Evolutionary conservation across 352 stramenopile genomes (phyloP).

Genomic region (Plasmopara viticola): DNA sequence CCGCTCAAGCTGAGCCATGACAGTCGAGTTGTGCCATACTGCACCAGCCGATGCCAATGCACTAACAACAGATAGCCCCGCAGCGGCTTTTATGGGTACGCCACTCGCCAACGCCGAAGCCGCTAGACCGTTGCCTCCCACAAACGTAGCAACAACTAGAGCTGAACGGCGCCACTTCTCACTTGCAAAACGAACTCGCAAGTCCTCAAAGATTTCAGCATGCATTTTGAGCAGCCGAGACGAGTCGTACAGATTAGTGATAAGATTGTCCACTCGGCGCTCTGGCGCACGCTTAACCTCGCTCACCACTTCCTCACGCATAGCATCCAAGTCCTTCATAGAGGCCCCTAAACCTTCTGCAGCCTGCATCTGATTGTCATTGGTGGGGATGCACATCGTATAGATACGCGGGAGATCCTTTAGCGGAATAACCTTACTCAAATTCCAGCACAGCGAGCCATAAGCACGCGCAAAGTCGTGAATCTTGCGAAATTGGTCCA

Average conservation of each 20-base stretch:
- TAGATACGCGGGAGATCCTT: constrained; percentile 99
- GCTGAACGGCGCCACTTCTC: constrained; percentile 79
- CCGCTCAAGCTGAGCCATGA: constrained; percentile 81
- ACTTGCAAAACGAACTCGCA: constrained; percentile 64
- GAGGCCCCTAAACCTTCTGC: constrained; percentile 57
- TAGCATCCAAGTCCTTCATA: constrained; percentile 93
- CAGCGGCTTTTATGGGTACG: constrained; percentile 76
- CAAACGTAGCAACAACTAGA: constrained; percentile 51
- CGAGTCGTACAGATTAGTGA: constrained; percentile 96
- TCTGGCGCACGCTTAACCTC: constrained; percentile 97
- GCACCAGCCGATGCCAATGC: constrained; percentile 79
- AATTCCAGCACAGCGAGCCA: constrained; percentile 98
- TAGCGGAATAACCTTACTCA: constrained; percentile 97
- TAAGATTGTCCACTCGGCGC: constrained; percentile 98
- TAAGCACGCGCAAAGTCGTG: constrained; percentile 99
- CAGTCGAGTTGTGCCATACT: constrained; percentile 85
- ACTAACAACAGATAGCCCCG: constrained; percentile 69
- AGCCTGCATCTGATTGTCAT: constrained; percentile 41
- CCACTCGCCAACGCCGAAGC: constrained; percentile 74
- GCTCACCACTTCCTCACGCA: constrained; percentile 95
- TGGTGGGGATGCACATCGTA: constrained; percentile 98
- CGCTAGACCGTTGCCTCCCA: constrained; percentile 68
- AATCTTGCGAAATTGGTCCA: constrained; percentile 97
- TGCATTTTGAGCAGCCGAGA: constrained; percentile 94
- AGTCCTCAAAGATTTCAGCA: constrained; percentile 79